Conservation (phyloP, 2,329 filamentous ascomycete species). For the Aspergillus awamori region DNA sequence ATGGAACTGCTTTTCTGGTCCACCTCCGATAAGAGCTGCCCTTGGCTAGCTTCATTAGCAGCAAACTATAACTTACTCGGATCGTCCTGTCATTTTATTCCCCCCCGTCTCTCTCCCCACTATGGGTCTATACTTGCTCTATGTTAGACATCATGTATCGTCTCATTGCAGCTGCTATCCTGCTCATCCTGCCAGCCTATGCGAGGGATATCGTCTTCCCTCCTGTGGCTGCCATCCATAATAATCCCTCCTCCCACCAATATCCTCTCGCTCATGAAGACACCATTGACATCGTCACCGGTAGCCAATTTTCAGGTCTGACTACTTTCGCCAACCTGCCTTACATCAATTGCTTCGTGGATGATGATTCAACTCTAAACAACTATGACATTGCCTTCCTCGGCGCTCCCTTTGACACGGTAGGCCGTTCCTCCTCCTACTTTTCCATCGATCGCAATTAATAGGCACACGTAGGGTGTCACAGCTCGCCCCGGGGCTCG, state of each 20-base stretch:
- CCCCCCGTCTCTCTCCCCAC: neutral
- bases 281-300: conserved; percentile 46
- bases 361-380: conserved; percentile 17
- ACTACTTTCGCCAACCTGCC: conserved; percentile 40
- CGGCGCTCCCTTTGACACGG: conserved; percentile 57
- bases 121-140: neutral
- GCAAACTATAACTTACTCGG: neutral
- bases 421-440: conserved; percentile 7
- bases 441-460: neutral
- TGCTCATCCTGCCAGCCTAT: conserved; percentile 3
- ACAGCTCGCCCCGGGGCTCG: conserved; percentile 57
- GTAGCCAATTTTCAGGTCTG: conserved; percentile 46
- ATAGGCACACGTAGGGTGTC: conserved; percentile 31
- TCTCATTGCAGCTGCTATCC: neutral
- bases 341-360: conserved; percentile 34
- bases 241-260: conserved; percentile 17
- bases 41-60: neutral
- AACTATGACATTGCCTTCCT: conserved; percentile 49
- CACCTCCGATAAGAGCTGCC: neutral
- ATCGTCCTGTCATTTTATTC: neutral
- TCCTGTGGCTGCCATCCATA: conserved; percentile 26
- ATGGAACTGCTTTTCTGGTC: conserved; percentile 11
- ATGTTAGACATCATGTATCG: neutral
- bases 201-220: conserved; percentile 35
- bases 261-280: conserved; percentile 28